Evolutionary conservation across 2,329 filamentous ascomycete genomes (phyloP).

Genomic region (Talaromyces islandicus): DNA sequence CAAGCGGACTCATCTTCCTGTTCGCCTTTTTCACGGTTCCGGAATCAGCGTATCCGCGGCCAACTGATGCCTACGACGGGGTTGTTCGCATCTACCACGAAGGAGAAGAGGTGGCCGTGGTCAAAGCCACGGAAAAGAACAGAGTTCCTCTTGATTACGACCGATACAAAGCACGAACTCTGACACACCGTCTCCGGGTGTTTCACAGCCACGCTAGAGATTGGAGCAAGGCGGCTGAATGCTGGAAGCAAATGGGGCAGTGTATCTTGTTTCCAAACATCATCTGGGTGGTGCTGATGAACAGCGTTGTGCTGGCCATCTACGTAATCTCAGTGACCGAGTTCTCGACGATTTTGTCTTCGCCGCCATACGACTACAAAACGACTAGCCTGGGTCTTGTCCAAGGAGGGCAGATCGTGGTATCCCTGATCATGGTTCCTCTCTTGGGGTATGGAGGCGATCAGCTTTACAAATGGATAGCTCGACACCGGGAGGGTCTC

Average conservation of each 20-base stretch:
- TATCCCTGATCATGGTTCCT: background rate
- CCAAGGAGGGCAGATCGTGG: background rate
- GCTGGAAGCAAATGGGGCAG: background rate
- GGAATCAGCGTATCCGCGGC: background rate
- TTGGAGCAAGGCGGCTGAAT: background rate
- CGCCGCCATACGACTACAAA: background rate
- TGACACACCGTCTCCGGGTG: background rate
- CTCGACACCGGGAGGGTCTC: background rate
- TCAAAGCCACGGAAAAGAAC: background rate
- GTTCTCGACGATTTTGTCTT: background rate
- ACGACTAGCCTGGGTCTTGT: background rate
- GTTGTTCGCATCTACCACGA: background rate
- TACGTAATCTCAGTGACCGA: background rate
- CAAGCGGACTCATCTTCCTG: background rate
- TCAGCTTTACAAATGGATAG: background rate
- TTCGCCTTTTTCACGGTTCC: background rate
- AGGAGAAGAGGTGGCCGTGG: background rate
- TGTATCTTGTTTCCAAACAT: background rate
- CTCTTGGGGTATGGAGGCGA: background rate
- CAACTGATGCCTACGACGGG: background rate
- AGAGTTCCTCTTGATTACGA: background rate
- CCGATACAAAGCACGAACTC: background rate
- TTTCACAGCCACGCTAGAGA: background rate
- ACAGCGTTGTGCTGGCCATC: background rate
- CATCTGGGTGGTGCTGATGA: background rate